phyloP scores from a whole-genome alignment of 2,329 filamentous ascomycete species.

The Penicillium sp. region DNA sequence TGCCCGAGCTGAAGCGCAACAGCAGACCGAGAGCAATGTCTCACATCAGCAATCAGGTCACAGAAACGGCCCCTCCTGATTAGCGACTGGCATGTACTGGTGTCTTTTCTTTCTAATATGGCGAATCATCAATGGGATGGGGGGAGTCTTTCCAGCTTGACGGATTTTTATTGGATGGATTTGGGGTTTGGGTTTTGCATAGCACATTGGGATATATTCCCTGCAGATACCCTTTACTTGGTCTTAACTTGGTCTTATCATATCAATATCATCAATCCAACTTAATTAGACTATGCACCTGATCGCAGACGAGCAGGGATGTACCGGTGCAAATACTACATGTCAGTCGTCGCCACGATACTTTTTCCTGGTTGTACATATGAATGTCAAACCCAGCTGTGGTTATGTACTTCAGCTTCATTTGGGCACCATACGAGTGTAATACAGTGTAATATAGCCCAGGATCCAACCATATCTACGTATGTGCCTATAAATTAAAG shows the following conservation, averaged over 20 bases:
- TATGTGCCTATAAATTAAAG: not conserved
- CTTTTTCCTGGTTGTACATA: too few relatives aligned
- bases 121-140: not conserved
- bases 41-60: not conserved
- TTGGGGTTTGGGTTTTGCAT: not conserved
- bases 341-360: too few relatives aligned
- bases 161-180: not conserved
- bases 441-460: too few relatives aligned
- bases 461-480: too few relatives aligned
- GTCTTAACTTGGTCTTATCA: not conserved
- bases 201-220: not conserved
- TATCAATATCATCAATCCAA: not conserved
- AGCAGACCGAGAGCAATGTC: not conserved
- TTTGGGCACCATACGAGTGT: too few relatives aligned
- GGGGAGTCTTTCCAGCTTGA: not conserved
- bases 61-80: not conserved
- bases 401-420: too few relatives aligned
- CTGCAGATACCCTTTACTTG: not conserved
- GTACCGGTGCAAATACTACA: too few relatives aligned
- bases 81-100: not conserved
- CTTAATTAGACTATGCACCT: not conserved
- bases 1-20: not conserved
- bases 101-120: not conserved
- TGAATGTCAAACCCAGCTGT: too few relatives aligned
- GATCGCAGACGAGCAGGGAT: too few relatives aligned